Conservation (phyloP, 2,329 filamentous ascomycete species). For the Fusarium sp. region DNA sequence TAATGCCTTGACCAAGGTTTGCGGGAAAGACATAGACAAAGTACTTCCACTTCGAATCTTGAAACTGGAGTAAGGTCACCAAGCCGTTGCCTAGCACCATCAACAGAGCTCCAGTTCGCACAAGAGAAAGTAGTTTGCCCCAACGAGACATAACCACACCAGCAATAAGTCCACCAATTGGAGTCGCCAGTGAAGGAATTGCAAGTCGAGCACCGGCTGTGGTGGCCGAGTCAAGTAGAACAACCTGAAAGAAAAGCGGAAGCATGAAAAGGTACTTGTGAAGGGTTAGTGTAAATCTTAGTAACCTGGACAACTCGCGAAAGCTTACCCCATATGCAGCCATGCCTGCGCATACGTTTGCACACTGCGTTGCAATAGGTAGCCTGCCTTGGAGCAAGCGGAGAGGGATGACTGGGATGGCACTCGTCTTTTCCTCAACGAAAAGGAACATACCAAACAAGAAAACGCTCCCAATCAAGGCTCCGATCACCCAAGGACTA, state of each 20-base stretch:
- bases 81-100: conserved; percentile 65
- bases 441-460: conserved; percentile 57
- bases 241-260: conserved; percentile 75
- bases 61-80: conserved; percentile 58
- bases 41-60: conserved; percentile 64
- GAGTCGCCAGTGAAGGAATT: conserved; percentile 68
- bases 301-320: background rate
- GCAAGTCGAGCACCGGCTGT: conserved; percentile 71
- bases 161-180: conserved; percentile 64
- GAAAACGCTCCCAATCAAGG: conserved; percentile 54
- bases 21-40: conserved; percentile 65
- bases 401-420: conserved; percentile 64
- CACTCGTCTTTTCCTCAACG: conserved; percentile 59
- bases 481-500: conserved; percentile 57
- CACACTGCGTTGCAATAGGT: conserved; percentile 63
- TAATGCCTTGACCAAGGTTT: conserved; percentile 68
- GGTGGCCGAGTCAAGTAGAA: conserved; percentile 70
- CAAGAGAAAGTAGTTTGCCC: conserved; percentile 60
- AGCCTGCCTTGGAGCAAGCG: conserved; percentile 65
- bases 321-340: conserved; percentile 67
- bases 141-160: conserved; percentile 68
- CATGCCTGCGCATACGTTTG: conserved; percentile 69
- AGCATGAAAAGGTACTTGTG: conserved; percentile 71
- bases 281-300: conserved; percentile 6
- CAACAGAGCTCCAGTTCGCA: conserved; percentile 59